phyloP scores from a whole-genome alignment of 2,329 filamentous ascomycete species.

The Fusarium heterosporum region DNA sequence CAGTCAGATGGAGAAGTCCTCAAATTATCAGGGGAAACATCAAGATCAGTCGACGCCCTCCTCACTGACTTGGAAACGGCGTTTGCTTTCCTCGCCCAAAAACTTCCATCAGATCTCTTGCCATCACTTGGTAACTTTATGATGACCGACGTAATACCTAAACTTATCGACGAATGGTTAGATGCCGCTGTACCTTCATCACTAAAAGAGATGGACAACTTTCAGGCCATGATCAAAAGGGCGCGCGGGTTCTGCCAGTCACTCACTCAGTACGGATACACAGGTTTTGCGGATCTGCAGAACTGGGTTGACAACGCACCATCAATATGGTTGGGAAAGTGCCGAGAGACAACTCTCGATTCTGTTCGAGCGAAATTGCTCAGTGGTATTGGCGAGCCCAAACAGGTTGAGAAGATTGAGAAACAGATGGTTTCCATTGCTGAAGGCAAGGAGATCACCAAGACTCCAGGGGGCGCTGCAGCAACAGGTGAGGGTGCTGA shows the following conservation, averaged over 20 bases:
- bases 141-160: constrained; percentile 74
- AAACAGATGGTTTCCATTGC: constrained; percentile 79
- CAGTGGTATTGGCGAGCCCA: constrained; percentile 73
- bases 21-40: constrained; percentile 56
- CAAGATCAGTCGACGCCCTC: constrained; percentile 61
- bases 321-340: constrained; percentile 85
- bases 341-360: constrained; percentile 82
- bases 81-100: constrained; percentile 63
- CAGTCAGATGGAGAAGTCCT: constrained; percentile 58
- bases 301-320: constrained; percentile 87
- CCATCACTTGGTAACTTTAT: constrained; percentile 74
- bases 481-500: constrained; percentile 65
- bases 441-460: constrained; percentile 73
- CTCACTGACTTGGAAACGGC: constrained; percentile 65
- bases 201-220: constrained; percentile 75
- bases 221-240: constrained; percentile 75
- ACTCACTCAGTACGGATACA: constrained; percentile 73
- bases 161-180: constrained; percentile 80
- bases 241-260: constrained; percentile 73
- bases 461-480: constrained; percentile 63
- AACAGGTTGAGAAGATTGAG: constrained; percentile 84
- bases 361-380: constrained; percentile 77
- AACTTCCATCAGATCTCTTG: constrained; percentile 66
- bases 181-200: constrained; percentile 80
- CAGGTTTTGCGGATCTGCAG: constrained; percentile 70